Conservation (phyloP, 202 grass and related monocot genomes). For the Alloteropsis angusta region DNA sequence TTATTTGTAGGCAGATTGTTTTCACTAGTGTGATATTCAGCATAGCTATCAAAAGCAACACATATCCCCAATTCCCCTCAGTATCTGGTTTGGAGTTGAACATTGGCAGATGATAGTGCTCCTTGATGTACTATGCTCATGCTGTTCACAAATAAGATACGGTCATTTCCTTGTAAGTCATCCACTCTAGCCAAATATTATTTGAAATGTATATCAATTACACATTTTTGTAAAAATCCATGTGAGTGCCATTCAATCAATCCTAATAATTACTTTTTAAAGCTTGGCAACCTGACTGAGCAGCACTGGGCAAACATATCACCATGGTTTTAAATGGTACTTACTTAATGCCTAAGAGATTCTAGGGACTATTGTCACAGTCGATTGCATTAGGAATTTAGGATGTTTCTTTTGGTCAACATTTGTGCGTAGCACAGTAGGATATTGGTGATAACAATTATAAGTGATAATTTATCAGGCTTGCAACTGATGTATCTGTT, state of each 20-base stretch:
- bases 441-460: neutral
- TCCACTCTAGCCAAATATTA: neutral
- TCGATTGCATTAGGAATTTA: neutral
- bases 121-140: neutral
- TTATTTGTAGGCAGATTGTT: neutral
- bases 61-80: neutral
- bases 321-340: neutral
- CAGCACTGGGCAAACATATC: neutral
- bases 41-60: neutral
- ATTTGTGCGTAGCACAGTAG: neutral
- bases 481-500: neutral
- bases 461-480: neutral
- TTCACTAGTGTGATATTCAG: neutral
- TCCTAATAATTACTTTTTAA: neutral
- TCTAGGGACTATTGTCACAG: neutral
- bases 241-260: neutral
- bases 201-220: neutral
- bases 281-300: neutral
- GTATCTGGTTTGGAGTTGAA: slow-evolving; percentile 6
- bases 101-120: slow-evolving; percentile 1
- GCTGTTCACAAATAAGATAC: slow-evolving; percentile 8
- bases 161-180: neutral
- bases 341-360: neutral
- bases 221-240: neutral
- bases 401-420: neutral